Evolutionary conservation across 2,329 filamentous ascomycete species (phyloP).

Genomic region (Xylariales sp.): DNA sequence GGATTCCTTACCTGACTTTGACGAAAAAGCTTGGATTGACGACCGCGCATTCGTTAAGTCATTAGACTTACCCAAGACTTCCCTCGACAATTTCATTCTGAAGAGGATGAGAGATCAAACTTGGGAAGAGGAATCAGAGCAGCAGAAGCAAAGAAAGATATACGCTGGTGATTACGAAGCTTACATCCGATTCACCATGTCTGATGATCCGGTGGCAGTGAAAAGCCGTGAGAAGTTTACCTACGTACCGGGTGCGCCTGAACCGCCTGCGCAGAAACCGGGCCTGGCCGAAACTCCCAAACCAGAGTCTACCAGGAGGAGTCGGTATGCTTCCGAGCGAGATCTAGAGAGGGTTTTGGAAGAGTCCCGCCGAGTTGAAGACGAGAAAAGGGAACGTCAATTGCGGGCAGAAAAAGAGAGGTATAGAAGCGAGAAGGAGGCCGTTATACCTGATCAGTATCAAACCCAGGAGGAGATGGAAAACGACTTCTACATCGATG

Average conservation of each 20-base stretch:
- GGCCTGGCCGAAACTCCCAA: conserved; percentile 46
- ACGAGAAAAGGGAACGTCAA: conserved; percentile 66
- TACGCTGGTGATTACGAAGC: conserved; percentile 45
- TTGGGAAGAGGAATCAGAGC: conserved; percentile 29
- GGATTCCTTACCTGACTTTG: conserved; percentile 47
- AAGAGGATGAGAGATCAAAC: conserved; percentile 38
- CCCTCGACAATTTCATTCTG: conserved; percentile 41
- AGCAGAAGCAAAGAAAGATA: conserved; percentile 31
- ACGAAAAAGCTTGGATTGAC: conserved; percentile 41
- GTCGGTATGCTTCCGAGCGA: conserved; percentile 65
- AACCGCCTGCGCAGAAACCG: conserved; percentile 27
- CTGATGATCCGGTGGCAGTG: conserved; percentile 48
- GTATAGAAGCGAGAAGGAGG: conserved; percentile 70
- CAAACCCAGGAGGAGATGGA: conserved; percentile 57
- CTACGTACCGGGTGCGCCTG: conserved; percentile 29
- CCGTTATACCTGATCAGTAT: conserved; percentile 67
- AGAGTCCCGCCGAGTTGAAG: conserved; percentile 67
- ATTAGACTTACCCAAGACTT: conserved; percentile 31
- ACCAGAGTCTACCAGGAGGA: conserved; percentile 45
- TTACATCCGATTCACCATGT: conserved; percentile 53
- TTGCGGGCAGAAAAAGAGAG: conserved; percentile 61
- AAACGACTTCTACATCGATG: conserved; percentile 58
- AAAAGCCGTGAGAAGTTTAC: conserved; percentile 53
- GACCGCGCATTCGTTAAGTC: conserved; percentile 40
- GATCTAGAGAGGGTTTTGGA: conserved; percentile 69